Conservation (phyloP, 176 grass and related monocot species). For the Eremochloa ophiuroides region DNA sequence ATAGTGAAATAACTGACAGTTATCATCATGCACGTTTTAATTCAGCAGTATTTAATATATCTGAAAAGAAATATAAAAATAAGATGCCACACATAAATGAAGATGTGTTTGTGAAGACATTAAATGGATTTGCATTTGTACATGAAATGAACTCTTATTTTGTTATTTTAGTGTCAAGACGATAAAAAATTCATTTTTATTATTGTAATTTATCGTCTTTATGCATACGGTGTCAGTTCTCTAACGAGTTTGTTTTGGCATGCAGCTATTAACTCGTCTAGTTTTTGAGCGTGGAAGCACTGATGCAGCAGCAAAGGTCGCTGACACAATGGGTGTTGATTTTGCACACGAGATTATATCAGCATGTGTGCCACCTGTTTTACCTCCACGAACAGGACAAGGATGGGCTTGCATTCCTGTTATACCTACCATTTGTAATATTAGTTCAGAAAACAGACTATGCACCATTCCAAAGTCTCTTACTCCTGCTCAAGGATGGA, state of each 20-base stretch:
- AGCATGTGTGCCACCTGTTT: constrained; percentile 92
- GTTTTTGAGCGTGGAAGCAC: constrained; percentile 92
- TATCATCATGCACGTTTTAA: background rate
- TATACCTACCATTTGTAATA: constrained; percentile 46
- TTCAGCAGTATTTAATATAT: background rate
- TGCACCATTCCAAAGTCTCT: constrained; percentile 18
- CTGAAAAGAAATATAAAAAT: background rate
- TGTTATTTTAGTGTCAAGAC: background rate
- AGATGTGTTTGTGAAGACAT: background rate
- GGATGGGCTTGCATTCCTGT: constrained; percentile 95
- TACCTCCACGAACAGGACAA: constrained; percentile 75
- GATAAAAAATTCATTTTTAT: background rate
- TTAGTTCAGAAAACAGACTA: constrained; percentile 40
- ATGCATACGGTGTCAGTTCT: background rate
- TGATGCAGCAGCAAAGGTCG: constrained; percentile 84
- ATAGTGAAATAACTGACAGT: background rate
- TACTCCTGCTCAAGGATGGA: constrained; percentile 46
- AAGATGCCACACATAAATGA: background rate
- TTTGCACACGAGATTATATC: constrained; percentile 97
- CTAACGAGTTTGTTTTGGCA: constrained; percentile 24
- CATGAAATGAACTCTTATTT: constrained; percentile 9
- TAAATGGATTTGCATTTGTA: background rate
- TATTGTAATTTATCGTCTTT: background rate
- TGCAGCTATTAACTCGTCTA: constrained; percentile 89
- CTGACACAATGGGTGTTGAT: constrained; percentile 88